These are phyloP conservation scores for Neoboletus brunneissimus DNA, from an alignment of 768 basidiomycete species.

Conservation along the genomic window DNA sequence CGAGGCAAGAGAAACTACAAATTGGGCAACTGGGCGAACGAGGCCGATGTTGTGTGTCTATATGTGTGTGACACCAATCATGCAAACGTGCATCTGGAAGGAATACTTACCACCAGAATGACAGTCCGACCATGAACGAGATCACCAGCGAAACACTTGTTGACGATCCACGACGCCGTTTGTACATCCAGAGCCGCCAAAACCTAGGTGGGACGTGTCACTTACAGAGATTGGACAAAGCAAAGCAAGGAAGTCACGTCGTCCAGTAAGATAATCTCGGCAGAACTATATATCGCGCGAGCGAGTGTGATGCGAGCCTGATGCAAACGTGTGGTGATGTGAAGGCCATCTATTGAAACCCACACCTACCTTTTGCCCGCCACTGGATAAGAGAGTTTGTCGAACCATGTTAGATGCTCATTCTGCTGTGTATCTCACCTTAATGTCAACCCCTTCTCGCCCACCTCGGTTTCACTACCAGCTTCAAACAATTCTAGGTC, in stretches of 20 bases:
- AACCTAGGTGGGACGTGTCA: neutral
- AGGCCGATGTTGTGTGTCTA: neutral
- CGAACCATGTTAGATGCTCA: neutral
- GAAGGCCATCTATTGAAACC: too few species aligned
- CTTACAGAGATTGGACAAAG: neutral
- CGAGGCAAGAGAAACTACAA: neutral
- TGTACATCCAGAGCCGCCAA: conserved; percentile 1
- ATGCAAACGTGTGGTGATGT: neutral
- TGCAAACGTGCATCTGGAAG: too few species aligned
- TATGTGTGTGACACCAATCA: neutral
- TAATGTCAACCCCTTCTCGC: conserved; percentile 1
- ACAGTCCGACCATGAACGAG: neutral
- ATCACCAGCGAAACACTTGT: neutral
- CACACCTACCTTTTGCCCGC: neutral
- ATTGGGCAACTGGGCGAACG: neutral
- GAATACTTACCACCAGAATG: conserved; percentile 1
- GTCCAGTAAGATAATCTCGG: neutral
- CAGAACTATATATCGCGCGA: neutral
- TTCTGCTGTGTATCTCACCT: neutral
- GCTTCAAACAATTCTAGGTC: neutral
- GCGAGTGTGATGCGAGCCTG: conserved; percentile 2
- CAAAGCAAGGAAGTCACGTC: neutral
- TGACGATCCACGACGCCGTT: conserved; percentile 1
- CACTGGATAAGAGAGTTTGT: neutral
- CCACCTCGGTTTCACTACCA: conserved; percentile 1